Evolutionary conservation across 345 rosid genomes (phyloP).

Genomic region (Salix koriyanagi): DNA sequence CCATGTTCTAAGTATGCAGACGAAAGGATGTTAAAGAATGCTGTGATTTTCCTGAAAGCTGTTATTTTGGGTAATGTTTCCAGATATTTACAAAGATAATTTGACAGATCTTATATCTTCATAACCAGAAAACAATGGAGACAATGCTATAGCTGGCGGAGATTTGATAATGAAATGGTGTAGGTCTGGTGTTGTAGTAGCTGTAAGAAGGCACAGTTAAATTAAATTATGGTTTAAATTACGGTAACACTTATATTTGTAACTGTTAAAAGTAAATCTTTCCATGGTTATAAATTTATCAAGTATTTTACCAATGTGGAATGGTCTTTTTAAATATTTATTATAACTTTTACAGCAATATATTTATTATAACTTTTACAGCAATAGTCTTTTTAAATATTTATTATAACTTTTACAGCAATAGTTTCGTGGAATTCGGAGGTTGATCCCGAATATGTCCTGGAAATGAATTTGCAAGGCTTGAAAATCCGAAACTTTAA

Average conservation of each 20-base stretch:
- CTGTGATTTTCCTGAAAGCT: no score
- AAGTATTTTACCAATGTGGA: no score
- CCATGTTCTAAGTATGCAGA: no score
- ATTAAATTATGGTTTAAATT: no score
- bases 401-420: no score
- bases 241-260: no score
- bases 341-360: background rate
- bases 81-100: background rate
- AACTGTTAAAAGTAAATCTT: no score
- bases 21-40: no score
- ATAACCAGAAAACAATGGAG: background rate
- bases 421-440: conserved; percentile 21
- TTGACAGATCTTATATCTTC: background rate
- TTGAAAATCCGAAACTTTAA: background rate
- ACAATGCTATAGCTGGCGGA: background rate
- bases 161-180: background rate
- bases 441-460: conserved; percentile 31
- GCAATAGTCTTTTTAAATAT: conserved; percentile 19
- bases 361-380: no score
- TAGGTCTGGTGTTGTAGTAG: no score
- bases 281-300: no score
- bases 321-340: conserved; percentile 11
- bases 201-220: no score
- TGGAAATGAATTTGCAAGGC: conserved; percentile 31
- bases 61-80: background rate